Evolutionary conservation across 163 green algal genomes (phyloP), one percentile per base, ranked within the genome.

Genomic region (Scenedesmus sp.): DNA sequence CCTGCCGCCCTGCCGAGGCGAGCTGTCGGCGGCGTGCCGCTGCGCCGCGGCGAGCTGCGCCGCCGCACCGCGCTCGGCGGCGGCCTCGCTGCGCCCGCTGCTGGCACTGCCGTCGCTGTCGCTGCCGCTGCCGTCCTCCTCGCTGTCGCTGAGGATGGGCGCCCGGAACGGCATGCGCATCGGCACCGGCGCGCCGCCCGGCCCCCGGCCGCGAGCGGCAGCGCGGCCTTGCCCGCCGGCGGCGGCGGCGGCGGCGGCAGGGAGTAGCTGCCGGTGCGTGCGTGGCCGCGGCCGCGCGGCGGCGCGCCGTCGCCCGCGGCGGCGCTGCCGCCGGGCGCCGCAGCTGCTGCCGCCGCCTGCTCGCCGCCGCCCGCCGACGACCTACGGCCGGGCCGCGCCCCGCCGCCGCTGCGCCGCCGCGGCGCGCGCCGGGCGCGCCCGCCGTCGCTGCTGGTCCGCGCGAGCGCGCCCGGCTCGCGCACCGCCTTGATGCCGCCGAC

Each of bases 251-350:
- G n/a, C n/a, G n/a, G n/a, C n/a, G n/a, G n/a, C n/a, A n/a, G n/a
- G n/a, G n/a, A n/a, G n/a, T n/a, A n/a, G n/a, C n/a, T n/a, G n/a
- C n/a, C n/a, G n/a, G n/a, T n/a, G n/a, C n/a, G n/a, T n/a, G n/a
- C n/a, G n/a, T n/a, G 51, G 51, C 67, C 65, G 63, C 31, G 54
- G 67, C 67, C 65, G 67, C 56, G 48, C 67, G 26, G 54, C 51
- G 5, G 31, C 26, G 24, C 36, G 45, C 10, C 18, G 5, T 15
- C 67, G 7, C 4, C 17, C n/a, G 60, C 36, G 44, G 18, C 65
- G 31, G 10, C 56, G 31, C 28, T n/a, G 51, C 36, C 11, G 3
- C 67, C 26, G 18, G 11, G 36, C 33, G 42, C 22, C 51, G 65
- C 50, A 5, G 15, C n/a, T 15, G 31, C 18, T 64, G 33, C 39